phyloP scores from a whole-genome alignment of 148 eudicot species.

The Linanthus parryae region DNA sequence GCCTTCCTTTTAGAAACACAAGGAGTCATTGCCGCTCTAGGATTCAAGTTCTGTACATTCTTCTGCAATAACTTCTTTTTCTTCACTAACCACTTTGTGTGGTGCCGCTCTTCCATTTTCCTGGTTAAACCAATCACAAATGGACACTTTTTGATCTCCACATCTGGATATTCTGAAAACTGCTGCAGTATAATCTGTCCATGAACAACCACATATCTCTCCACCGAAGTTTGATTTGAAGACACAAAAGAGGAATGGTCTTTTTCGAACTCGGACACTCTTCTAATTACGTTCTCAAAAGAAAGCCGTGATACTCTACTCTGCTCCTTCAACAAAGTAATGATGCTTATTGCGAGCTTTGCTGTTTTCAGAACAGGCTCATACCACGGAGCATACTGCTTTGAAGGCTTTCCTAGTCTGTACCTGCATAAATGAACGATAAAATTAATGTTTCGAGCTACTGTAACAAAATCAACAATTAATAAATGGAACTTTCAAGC shows the following conservation, averaged over 20 bases:
- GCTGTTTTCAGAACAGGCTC: constrained; percentile 89
- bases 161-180: constrained; percentile 89
- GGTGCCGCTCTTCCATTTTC: constrained; percentile 84
- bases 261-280: constrained; percentile 54
- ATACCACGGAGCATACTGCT: constrained; percentile 94
- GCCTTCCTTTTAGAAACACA: constrained; percentile 64
- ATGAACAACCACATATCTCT: constrained; percentile 84
- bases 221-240: constrained; percentile 50
- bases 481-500: not conserved
- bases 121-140: constrained; percentile 62
- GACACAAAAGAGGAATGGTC: constrained; percentile 73
- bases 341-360: constrained; percentile 63
- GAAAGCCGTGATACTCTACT: constrained; percentile 79
- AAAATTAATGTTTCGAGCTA: no score
- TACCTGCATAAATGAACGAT: constrained; percentile 46
- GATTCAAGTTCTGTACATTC: constrained; percentile 64
- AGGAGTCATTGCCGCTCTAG: constrained; percentile 67
- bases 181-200: constrained; percentile 93
- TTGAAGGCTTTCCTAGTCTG: constrained; percentile 93
- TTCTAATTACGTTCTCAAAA: constrained; percentile 64
- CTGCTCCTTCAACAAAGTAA: constrained; percentile 83
- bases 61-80: constrained; percentile 51
- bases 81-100: constrained; percentile 92
- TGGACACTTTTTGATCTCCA: constrained; percentile 54
- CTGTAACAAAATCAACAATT: not conserved